Evolutionary conservation across 768 basidiomycete genomes (phyloP), one percentile per base, ranked within the genome.

Genomic region (Tylopilus intermedius): DNA sequence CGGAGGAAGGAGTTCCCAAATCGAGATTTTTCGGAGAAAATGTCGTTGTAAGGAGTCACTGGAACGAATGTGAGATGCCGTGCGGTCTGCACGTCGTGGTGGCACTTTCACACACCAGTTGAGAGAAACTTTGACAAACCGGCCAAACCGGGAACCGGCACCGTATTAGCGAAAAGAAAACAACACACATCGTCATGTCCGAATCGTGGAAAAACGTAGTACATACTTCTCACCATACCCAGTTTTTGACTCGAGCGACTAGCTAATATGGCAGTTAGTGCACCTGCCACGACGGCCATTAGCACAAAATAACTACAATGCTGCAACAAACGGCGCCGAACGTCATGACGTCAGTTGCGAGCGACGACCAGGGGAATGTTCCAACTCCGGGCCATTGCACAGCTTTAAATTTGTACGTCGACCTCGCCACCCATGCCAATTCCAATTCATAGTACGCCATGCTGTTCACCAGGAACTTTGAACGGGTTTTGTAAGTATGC

Each of bases 401-500:
- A 15, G 24, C 29, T 43, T 55, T n/a, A n/a, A n/a, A n/a, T n/a
- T n/a, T n/a, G 56, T n/a, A 8, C 10, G 21, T 22, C 22, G 18
- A n/a, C 37, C 9, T 38, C 26, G 46, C 46, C 40, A 40, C 8
- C 33, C 41, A 45, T 52, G 41, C 58, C 56, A 55, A 62, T 58
- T 64, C 43, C 51, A 64, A 49, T 62, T 62, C 37, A 35, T 58
- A 35, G n/a, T n/a, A n/a, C 52, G 41, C 10, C 39, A 47, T 24
- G 37, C 30, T 37, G 37, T 58, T 39, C 26, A 37, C 22, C 15
- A 50, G 15, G 40, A 42, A 50, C 39, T 13, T 47, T 10, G 21
- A 50, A 48, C 41, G 42, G 21, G 21, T 26, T 1, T 9, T 21
- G 18, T 15, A 2, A 8, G 14, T 54, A 39, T 10, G 32, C 2